These are phyloP conservation scores for Colletotrichum gloeosporioides DNA, from an alignment of 2,329 filamentous ascomycete genomes.

Conservation along the genomic window DNA sequence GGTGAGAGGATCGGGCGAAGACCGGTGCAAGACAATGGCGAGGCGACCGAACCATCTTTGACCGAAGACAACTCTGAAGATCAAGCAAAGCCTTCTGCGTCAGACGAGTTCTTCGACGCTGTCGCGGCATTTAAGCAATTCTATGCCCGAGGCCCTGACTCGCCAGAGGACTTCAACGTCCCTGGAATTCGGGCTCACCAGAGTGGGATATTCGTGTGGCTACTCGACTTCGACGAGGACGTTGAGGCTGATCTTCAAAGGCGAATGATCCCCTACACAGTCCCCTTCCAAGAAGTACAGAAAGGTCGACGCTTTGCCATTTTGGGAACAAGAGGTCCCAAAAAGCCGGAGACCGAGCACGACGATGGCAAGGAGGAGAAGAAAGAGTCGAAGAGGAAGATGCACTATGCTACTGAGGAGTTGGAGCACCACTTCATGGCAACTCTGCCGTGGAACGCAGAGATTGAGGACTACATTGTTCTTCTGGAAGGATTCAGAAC, in stretches of 20 bases:
- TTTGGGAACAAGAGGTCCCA: neutral
- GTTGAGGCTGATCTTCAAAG: neutral
- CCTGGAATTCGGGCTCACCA: constrained; percentile 4
- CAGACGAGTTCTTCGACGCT: neutral
- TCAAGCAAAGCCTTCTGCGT: neutral
- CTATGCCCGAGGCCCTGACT: neutral
- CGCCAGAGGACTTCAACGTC: neutral
- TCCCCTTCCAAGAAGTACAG: constrained; percentile 7
- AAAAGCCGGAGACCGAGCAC: neutral
- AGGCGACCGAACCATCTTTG: neutral
- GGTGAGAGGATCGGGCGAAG: neutral
- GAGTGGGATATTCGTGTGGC: neutral
- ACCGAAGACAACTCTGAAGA: neutral
- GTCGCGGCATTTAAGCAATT: neutral
- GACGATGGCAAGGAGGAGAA: neutral
- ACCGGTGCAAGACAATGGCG: accelerated
- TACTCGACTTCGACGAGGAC: neutral
- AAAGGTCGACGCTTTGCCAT: neutral
- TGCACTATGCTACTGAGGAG: neutral
- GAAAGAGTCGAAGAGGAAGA: neutral
- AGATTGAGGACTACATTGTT: constrained; percentile 30
- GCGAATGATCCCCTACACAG: neutral
- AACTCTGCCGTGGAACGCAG: neutral
- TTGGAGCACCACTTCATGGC: neutral
- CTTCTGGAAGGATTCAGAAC: constrained; percentile 37